These are phyloP conservation scores for Populus nigra DNA, from an alignment of 345 rosid species.

Conservation along the genomic window DNA sequence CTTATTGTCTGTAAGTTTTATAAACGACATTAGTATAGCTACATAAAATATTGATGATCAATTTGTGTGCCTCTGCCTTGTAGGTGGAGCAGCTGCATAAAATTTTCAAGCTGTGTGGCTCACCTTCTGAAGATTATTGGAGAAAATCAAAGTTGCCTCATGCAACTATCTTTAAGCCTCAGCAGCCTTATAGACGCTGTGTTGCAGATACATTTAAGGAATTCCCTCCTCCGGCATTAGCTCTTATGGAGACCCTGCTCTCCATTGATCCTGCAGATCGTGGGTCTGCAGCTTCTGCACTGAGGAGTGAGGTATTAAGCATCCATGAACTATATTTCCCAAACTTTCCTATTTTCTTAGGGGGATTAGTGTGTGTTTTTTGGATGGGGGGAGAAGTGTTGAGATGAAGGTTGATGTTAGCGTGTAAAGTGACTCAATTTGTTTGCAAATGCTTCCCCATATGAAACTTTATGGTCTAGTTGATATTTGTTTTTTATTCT, in stretches of 20 bases:
- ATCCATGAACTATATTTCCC: background rate
- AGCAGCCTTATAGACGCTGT: slow-evolving; percentile 86
- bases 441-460: no score
- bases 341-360: background rate
- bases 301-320: slow-evolving; percentile 69
- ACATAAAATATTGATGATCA: background rate
- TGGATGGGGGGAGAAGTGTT: no score
- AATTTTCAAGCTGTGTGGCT: slow-evolving; percentile 97
- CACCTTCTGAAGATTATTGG: slow-evolving; percentile 96
- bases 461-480: background rate
- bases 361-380: no score
- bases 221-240: slow-evolving; percentile 80
- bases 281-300: slow-evolving; percentile 80
- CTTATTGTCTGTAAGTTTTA: background rate
- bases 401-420: background rate
- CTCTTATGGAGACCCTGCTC: slow-evolving; percentile 81
- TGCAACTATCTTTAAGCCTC: slow-evolving; percentile 97
- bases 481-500: background rate
- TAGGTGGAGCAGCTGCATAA: slow-evolving; percentile 98
- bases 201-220: slow-evolving; percentile 94
- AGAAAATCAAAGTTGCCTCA: slow-evolving; percentile 91
- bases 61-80: slow-evolving; percentile 22
- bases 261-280: slow-evolving; percentile 89
- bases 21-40: background rate
- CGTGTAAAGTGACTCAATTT: background rate